Base-by-base conservation (phyloP, 768 basidiomycete genomes). In the Psilocybe sp. region DNA sequence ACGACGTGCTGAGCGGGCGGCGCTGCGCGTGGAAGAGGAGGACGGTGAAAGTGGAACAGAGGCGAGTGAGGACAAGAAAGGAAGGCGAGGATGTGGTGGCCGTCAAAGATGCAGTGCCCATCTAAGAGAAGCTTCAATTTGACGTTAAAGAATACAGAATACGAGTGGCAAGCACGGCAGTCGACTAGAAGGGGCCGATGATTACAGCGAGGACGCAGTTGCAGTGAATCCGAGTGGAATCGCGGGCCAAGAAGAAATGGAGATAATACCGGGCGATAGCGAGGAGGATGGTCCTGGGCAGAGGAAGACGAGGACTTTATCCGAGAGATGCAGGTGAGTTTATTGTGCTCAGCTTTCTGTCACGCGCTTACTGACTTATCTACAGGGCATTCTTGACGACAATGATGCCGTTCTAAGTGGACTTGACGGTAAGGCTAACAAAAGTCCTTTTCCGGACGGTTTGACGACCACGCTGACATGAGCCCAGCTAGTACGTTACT, bases 241-340 rank as follows among this genome's bases (percentile, higher is more conserved):
- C 67, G 12, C 60, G 57, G 28, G 60, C 55, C 18, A 64, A 53
- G 38, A 64, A 60, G 11, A 53, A 52, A 47, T 57, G 14, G 52
- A 58, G 43, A 18, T 49, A n/a, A 53, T 58, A 55, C 57, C 54
- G 34, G 68, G 67, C 15, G 64, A 64, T 5, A 62, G 65, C 19
- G 66, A 69, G 9, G 65, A 69, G 33, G 70, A 72, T 16, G 71
- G 72, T 33, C 64, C 1, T 69, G 69, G 63, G 77, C 76, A 2
- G 80, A 82, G 40, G 63, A 77, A 41, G 81, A 86, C 42, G 84
- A 89, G 33, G 76, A 73, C 19, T 81, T 77, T 55, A 70, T 84
- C 18, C 71, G 71, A 14, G 56, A 71, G 28, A 78, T 87, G 36
- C 63, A 85, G 58, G 88, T 85, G 55, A 49, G 74, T 54, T 42